phyloP scores from a whole-genome alignment of 371 early-diverging fungal species.

The Smittium culicis region DNA sequence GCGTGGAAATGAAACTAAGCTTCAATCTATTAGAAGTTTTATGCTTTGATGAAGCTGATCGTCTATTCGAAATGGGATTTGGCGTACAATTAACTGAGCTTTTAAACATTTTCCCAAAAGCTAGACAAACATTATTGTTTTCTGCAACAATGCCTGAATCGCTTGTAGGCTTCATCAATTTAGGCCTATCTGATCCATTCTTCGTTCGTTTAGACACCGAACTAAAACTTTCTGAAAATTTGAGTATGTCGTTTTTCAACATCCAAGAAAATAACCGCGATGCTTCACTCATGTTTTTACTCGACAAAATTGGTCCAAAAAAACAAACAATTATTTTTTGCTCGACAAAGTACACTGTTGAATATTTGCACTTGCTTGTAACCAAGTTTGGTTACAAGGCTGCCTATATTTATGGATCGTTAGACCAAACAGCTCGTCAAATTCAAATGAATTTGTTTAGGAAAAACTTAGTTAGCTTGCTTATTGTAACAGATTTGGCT shows the following conservation, averaged over 20 bases:
- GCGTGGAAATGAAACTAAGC: slow-evolving; percentile 67
- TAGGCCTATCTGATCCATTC: slow-evolving; percentile 84
- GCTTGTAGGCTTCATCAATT: slow-evolving; percentile 88
- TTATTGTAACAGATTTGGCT: slow-evolving; percentile 99
- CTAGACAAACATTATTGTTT: slow-evolving; percentile 89
- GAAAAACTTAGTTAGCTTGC: slow-evolving; percentile 57
- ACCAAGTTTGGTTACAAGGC: slow-evolving; percentile 50
- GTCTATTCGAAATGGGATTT: slow-evolving; percentile 93
- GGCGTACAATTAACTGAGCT: slow-evolving; percentile 72
- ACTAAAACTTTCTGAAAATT: slow-evolving; percentile 78
- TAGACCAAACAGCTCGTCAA: slow-evolving; percentile 85
- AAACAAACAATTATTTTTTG: slow-evolving; percentile 82
- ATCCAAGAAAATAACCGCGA: slow-evolving; percentile 77
- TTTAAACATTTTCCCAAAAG: slow-evolving; percentile 61
- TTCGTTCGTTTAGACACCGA: slow-evolving; percentile 87
- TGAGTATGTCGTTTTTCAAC: slow-evolving; percentile 80
- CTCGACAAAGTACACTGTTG: slow-evolving; percentile 93
- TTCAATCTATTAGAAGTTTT: slow-evolving; percentile 77
- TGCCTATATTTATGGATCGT: slow-evolving; percentile 84
- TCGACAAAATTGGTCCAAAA: slow-evolving; percentile 37
- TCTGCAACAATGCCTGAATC: slow-evolving; percentile 97
- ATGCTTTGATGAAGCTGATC: slow-evolving; percentile 94
- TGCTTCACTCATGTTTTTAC: slow-evolving; percentile 67
- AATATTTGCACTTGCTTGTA: slow-evolving; percentile 68
- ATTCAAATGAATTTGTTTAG: slow-evolving; percentile 75